Conservation (phyloP, 139 green algal species). For the Chlamydomonas sp. region DNA sequence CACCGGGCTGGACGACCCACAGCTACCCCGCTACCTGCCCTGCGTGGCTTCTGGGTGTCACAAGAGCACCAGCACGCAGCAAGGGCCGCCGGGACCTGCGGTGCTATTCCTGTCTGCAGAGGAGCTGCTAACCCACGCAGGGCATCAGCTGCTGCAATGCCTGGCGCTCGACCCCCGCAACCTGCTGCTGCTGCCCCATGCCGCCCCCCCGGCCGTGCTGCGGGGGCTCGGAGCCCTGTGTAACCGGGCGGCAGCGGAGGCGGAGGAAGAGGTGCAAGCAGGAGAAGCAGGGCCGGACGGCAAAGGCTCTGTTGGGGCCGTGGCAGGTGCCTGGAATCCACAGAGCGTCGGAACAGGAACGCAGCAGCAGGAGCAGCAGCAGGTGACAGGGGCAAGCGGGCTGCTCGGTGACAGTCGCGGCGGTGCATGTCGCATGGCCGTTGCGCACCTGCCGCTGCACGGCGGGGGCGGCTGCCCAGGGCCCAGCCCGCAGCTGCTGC, state of each 20-base stretch:
- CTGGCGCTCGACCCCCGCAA: conserved; percentile 5
- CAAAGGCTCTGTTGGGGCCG: neutral
- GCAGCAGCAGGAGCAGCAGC: neutral
- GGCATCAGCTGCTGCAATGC: conserved; percentile 13
- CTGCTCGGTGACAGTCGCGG: neutral
- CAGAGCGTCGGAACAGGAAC: neutral
- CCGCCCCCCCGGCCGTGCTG: conserved; percentile 9
- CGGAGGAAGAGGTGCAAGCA: neutral
- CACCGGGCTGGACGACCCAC: neutral
- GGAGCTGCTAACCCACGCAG: neutral
- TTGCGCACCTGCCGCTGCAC: neutral
- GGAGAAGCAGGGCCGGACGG: neutral
- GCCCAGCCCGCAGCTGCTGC: neutral
- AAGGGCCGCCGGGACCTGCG: neutral
- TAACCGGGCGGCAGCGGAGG: neutral
- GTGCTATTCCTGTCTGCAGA: neutral
- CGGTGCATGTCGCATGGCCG: neutral
- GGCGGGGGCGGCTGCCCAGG: neutral
- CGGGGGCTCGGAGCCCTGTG: conserved; percentile 7
- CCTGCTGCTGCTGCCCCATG: conserved; percentile 1
- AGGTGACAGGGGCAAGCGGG: neutral
- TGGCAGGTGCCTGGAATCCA: neutral
- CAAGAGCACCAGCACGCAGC: neutral
- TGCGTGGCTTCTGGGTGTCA: neutral
- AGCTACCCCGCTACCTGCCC: neutral